A percentile compares a stretch with the other conserved stretches of the same genome.
These are phyloP conservation scores for Tricholoma matsutake DNA, from an alignment of 768 basidiomycete species.

Conservation along the genomic window DNA sequence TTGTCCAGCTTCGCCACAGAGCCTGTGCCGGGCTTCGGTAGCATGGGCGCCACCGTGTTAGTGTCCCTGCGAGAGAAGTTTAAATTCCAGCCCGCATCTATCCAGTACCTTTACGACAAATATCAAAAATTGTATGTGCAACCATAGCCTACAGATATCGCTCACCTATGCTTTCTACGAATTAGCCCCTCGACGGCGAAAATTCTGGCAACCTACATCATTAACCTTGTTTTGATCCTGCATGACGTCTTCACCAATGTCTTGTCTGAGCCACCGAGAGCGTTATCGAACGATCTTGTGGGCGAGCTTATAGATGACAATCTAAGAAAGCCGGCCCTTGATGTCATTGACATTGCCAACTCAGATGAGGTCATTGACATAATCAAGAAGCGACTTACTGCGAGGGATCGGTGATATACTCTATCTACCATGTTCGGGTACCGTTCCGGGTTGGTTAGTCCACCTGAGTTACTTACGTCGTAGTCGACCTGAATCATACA, in stretches of 20 bases:
- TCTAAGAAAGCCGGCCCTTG: neutral
- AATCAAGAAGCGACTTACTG: neutral
- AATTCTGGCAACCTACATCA: slow-evolving; percentile 17
- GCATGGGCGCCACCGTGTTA: neutral
- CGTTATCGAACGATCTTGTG: neutral
- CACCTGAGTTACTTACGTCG: no score
- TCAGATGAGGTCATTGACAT: no score
- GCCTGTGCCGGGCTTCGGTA: neutral
- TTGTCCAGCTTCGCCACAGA: neutral
- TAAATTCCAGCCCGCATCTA: neutral
- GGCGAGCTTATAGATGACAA: neutral
- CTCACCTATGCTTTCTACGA: neutral
- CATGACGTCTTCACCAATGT: slow-evolving; percentile 14
- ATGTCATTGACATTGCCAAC: no score
- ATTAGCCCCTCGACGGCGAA: slow-evolving; percentile 12
- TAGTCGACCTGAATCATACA: no score
- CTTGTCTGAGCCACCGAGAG: neutral
- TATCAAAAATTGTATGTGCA: slow-evolving; percentile 1
- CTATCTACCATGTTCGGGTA: no score
- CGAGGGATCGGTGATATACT: no score
- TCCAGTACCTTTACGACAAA: neutral
- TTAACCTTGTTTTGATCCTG: slow-evolving; percentile 16
- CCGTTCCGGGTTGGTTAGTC: no score
- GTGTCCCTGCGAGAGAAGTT: neutral
- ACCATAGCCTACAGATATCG: slow-evolving; percentile 4